Conservation (phyloP, 2,329 filamentous ascomycete genomes). For the Cercospora canescens region DNA sequence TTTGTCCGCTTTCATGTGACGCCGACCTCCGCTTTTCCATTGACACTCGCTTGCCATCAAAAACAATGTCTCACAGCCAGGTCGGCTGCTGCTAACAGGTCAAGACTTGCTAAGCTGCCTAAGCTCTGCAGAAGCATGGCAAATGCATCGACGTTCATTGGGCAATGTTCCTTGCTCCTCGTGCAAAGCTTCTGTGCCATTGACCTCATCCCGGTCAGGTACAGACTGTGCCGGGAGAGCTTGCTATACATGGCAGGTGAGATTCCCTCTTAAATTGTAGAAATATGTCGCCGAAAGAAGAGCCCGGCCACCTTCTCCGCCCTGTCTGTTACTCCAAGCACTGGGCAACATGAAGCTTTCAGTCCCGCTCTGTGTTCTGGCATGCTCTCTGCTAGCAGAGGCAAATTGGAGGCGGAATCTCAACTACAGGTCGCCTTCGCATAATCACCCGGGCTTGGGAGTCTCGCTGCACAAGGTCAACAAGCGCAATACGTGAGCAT, state of each 20-base stretch:
- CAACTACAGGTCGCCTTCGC: conserved; percentile 68
- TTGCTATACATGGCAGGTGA: neutral
- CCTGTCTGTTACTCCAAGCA: neutral
- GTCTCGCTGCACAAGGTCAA: conserved; percentile 64
- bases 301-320: neutral
- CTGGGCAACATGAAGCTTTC: conserved; percentile 18
- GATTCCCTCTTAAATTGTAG: neutral
- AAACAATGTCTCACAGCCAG: neutral
- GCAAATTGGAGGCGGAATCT: conserved; percentile 51
- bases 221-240: neutral
- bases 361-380: conserved; percentile 12
- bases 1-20: neutral
- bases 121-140: conserved; percentile 10
- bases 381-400: conserved; percentile 20
- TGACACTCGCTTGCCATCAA: neutral
- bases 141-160: conserved; percentile 2
- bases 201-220: conserved; percentile 10
- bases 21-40: conserved; percentile 2
- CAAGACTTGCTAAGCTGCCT: conserved; percentile 12
- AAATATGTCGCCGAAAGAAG: neutral
- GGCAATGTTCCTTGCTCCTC: neutral
- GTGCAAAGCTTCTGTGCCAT: conserved; percentile 2
- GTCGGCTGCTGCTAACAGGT: neutral
- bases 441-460: conserved; percentile 62
- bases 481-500: conserved; percentile 47